These are phyloP conservation scores for Ustilago vetiveriae DNA, from an alignment of 1,284 basidiomycete genomes.

Conservation along the genomic window DNA sequence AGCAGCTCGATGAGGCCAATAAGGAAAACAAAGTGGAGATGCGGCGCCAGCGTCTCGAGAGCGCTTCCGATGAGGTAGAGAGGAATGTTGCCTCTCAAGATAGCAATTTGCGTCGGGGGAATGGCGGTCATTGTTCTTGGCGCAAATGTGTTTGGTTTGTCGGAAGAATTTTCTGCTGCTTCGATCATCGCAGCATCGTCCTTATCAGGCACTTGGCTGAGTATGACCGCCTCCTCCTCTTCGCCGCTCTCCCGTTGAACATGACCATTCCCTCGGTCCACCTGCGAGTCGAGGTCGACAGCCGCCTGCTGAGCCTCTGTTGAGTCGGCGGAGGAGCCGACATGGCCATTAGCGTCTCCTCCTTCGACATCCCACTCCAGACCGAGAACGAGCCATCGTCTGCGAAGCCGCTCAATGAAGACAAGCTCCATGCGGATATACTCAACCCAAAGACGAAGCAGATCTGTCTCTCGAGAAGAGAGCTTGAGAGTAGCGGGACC, in stretches of 20 bases:
- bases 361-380: conserved; percentile 68
- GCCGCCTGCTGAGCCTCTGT: conserved; percentile 33
- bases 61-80: conserved; percentile 51
- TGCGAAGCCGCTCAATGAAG: conserved; percentile 82
- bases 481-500: conserved; percentile 43
- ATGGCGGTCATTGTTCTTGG: conserved; percentile 28
- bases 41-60: conserved; percentile 40
- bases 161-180: conserved; percentile 5
- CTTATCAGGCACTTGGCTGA: conserved; percentile 36
- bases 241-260: not conserved
- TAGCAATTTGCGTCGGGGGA: conserved; percentile 51
- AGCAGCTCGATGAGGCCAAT: conserved; percentile 49
- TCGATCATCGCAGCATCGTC: conserved; percentile 32
- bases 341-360: not conserved
- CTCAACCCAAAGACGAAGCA: conserved; percentile 62
- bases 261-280: not conserved
- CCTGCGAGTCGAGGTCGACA: conserved; percentile 27
- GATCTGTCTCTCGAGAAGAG: conserved; percentile 42
- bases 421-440: conserved; percentile 88
- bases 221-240: conserved; percentile 26
- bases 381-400: conserved; percentile 82
- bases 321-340: conserved; percentile 14
- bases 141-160: conserved; percentile 31
- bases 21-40: conserved; percentile 51
- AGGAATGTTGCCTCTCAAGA: conserved; percentile 55